Evolutionary conservation across 2,329 filamentous ascomycete species (phyloP).

Genomic region (Mycosphaerella sp.): DNA sequence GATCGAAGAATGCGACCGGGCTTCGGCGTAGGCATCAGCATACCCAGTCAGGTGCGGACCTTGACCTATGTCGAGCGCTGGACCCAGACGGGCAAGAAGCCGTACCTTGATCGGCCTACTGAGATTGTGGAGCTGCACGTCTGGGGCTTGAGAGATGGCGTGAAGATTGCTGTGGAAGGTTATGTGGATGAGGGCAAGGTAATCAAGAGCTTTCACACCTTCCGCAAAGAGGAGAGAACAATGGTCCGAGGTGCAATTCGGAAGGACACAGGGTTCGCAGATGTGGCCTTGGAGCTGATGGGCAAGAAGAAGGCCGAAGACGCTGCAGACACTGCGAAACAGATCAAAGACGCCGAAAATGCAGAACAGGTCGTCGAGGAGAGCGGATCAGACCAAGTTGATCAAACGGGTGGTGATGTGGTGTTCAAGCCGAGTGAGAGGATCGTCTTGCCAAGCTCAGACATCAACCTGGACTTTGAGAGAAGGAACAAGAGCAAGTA

Average conservation of each 20-base stretch:
- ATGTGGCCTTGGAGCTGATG: conserved; percentile 43
- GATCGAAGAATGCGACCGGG: conserved; percentile 79
- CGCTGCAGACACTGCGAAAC: conserved; percentile 16
- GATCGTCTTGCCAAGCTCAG: conserved; percentile 68
- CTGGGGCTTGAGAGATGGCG: conserved; percentile 80
- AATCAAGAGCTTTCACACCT: conserved; percentile 78
- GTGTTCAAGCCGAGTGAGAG: conserved; percentile 67
- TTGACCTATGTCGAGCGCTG: conserved; percentile 84
- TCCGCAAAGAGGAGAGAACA: conserved; percentile 63
- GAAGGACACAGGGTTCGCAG: conserved; percentile 37
- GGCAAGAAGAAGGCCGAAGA: conserved; percentile 26
- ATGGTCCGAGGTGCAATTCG: conserved; percentile 54
- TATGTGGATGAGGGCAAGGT: conserved; percentile 83
- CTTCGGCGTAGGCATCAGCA: conserved; percentile 85
- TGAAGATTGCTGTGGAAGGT: conserved; percentile 79
- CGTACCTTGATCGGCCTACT: conserved; percentile 71
- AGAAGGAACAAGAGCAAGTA: conserved; percentile 72
- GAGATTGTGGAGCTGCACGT: conserved; percentile 85
- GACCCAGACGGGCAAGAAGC: conserved; percentile 57
- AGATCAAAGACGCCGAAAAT: conserved; percentile 19
- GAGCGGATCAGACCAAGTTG: conserved; percentile 27
- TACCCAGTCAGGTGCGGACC: conserved; percentile 85
- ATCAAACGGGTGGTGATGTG: conserved; percentile 59
- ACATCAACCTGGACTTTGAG: conserved; percentile 87
- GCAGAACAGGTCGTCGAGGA: conserved; percentile 15